These are phyloP conservation scores for Colletotrichum sp. DNA, from an alignment of 2,329 filamentous ascomycete species.

Conservation along the genomic window DNA sequence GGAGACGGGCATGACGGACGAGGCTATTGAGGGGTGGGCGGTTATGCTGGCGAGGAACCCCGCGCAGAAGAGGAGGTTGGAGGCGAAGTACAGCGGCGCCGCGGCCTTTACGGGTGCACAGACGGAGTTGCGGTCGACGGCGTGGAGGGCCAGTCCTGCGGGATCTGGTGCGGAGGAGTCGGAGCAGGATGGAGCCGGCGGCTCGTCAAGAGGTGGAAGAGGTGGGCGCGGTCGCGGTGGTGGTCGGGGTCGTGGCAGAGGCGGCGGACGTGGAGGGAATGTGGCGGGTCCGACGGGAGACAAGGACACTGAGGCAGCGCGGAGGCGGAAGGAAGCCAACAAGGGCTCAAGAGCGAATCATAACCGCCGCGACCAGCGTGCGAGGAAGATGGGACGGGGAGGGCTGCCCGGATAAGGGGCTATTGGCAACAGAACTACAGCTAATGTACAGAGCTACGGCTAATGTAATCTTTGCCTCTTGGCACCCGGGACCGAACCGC, in stretches of 20 bases:
- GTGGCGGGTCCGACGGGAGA: slow-evolving; percentile 70
- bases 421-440: neutral
- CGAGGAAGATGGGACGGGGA: slow-evolving; percentile 67
- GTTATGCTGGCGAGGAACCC: slow-evolving; percentile 82
- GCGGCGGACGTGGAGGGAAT: slow-evolving; percentile 60
- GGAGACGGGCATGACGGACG: slow-evolving; percentile 89
- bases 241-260: slow-evolving; percentile 47
- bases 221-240: slow-evolving; percentile 53
- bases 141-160: slow-evolving; percentile 63
- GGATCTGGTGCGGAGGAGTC: slow-evolving; percentile 63
- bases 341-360: slow-evolving; percentile 87
- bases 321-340: slow-evolving; percentile 79
- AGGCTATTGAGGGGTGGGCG: slow-evolving; percentile 92
- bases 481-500: slow-evolving; percentile 22
- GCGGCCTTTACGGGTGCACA: slow-evolving; percentile 69
- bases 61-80: slow-evolving; percentile 69
- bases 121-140: slow-evolving; percentile 65
- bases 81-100: slow-evolving; percentile 64
- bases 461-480: slow-evolving; percentile 30
- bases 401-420: slow-evolving; percentile 37
- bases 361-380: slow-evolving; percentile 75
- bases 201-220: slow-evolving; percentile 42
- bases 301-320: slow-evolving; percentile 72
- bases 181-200: slow-evolving; percentile 49
- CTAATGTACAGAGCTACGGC: slow-evolving; percentile 10